Evolutionary conservation across 2,329 filamentous ascomycete genomes (phyloP).

Genomic region (Dothideomycetidae sp.): DNA sequence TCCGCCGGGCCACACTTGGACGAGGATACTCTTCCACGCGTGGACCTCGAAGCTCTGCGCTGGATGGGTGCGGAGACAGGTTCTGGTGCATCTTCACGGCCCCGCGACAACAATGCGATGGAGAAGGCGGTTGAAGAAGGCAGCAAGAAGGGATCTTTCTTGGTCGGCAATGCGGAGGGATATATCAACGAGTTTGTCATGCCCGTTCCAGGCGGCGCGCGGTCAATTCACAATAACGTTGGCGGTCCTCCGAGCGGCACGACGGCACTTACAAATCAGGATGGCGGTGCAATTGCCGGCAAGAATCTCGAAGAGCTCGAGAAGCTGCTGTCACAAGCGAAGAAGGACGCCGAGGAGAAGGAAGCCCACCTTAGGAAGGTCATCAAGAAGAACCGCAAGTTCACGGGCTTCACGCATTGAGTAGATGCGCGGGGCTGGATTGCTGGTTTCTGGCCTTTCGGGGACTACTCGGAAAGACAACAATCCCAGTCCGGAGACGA

Average conservation of each 20-base stretch:
- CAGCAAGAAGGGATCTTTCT: slow-evolving; percentile 23
- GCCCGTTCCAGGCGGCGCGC: slow-evolving; percentile 13
- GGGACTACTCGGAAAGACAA: too few relatives aligned
- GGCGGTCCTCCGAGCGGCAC: too few relatives aligned
- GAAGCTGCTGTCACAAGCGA: slow-evolving; percentile 19
- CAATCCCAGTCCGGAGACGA: too few relatives aligned
- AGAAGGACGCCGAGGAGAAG: slow-evolving; percentile 21
- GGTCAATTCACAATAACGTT: too few relatives aligned
- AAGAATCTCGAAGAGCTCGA: slow-evolving; percentile 19
- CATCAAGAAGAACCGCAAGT: slow-evolving; percentile 24
- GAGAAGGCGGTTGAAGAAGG: slow-evolving; percentile 27
- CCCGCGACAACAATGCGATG: slow-evolving; percentile 22
- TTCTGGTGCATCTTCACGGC: too few relatives aligned
- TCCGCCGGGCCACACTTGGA: not conserved
- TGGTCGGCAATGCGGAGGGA: slow-evolving; percentile 24
- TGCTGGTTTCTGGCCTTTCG: too few relatives aligned
- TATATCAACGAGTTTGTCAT: slow-evolving; percentile 27
- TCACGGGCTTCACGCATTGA: slow-evolving; percentile 15
- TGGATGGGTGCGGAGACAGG: slow-evolving; percentile 14
- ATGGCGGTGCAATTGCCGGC: slow-evolving; percentile 5
- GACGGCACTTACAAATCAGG: slow-evolving; percentile 9
- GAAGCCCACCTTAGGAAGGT: slow-evolving; percentile 20
- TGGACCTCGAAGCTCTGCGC: slow-evolving; percentile 21
- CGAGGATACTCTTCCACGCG: slow-evolving; percentile 18
- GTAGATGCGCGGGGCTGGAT: too few relatives aligned